phyloP scores from a whole-genome alignment of 2,329 filamentous ascomycete species.

The Neofusicoccum parvum region DNA sequence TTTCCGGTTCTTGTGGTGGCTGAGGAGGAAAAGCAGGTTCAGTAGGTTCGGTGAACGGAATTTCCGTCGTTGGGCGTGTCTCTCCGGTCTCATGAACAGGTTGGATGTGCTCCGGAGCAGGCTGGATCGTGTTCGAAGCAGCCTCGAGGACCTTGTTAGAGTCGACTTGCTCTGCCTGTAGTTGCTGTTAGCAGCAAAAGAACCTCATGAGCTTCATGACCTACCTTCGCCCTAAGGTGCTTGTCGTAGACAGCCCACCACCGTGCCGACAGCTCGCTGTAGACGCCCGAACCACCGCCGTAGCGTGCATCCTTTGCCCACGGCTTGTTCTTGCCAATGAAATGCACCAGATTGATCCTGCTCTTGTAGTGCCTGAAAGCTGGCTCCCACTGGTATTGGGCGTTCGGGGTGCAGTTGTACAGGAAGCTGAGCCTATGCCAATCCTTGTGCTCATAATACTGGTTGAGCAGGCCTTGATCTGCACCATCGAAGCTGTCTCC shows the following conservation, averaged over 20 bases:
- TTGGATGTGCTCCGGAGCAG: slow-evolving; percentile 21
- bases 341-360: slow-evolving; percentile 88
- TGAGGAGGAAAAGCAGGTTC: slow-evolving; percentile 43
- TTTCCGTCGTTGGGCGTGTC: slow-evolving; percentile 41
- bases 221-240: slow-evolving; percentile 63
- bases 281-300: slow-evolving; percentile 62
- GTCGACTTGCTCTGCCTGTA: slow-evolving; percentile 10
- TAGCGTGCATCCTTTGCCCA: slow-evolving; percentile 59
- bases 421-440: slow-evolving; percentile 90
- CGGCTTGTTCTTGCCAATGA: slow-evolving; percentile 89
- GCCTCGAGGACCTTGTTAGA: not conserved
- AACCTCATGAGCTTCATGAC: not conserved
- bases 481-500: slow-evolving; percentile 96
- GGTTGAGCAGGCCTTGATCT: slow-evolving; percentile 93
- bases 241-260: slow-evolving; percentile 97
- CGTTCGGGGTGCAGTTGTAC: slow-evolving; percentile 96
- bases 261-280: slow-evolving; percentile 78
- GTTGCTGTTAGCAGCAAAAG: not conserved
- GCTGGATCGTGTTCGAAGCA: slow-evolving; percentile 23
- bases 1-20: slow-evolving; percentile 49
- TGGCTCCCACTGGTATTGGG: slow-evolving; percentile 95
- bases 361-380: slow-evolving; percentile 92
- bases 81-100: slow-evolving; percentile 31
- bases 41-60: slow-evolving; percentile 46
- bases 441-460: slow-evolving; percentile 76